Evolutionary conservation across 805 yeast genomes (phyloP).

Genomic region (Sugiyamaella boreocaroliniensis): DNA sequence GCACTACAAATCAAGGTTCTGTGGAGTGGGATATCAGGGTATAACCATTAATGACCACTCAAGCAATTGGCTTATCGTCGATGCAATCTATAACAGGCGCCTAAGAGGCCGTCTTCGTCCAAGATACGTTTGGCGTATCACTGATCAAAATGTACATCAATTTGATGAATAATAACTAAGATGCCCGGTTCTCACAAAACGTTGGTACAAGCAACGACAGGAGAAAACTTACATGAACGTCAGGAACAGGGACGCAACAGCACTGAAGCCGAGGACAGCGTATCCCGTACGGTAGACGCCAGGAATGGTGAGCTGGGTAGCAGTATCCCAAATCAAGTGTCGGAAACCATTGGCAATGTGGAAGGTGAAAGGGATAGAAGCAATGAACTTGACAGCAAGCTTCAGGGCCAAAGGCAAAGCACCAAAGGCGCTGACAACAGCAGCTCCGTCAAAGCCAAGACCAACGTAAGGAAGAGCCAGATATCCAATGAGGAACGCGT

Average conservation of each 20-base stretch:
- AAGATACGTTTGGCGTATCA: too few relatives aligned
- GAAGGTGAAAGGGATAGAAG: conserved; percentile 80
- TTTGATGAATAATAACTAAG: too few relatives aligned
- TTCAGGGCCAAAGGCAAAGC: conserved; percentile 60
- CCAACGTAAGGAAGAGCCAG: conserved; percentile 67
- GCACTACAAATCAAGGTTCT: too few relatives aligned
- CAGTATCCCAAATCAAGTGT: conserved; percentile 91
- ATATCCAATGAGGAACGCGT: conserved; percentile 67
- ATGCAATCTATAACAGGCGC: too few relatives aligned
- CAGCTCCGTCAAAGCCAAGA: conserved; percentile 43
- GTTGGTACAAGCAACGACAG: background rate
- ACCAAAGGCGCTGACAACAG: conserved; percentile 49
- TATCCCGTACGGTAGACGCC: conserved; percentile 94
- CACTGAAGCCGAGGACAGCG: conserved; percentile 61
- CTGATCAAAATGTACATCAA: too few relatives aligned
- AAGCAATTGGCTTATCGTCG: too few relatives aligned
- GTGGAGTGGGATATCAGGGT: too few relatives aligned
- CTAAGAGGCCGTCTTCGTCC: too few relatives aligned
- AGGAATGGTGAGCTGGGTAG: conserved; percentile 67
- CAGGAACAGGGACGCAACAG: conserved; percentile 46
- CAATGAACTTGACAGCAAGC: conserved; percentile 56
- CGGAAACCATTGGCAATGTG: conserved; percentile 84
- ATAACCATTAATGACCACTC: too few relatives aligned
- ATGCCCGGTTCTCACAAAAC: background rate
- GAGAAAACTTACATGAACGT: conserved; percentile 29